Evolutionary conservation across 176 grass and related monocot genomes (phyloP), one percentile per base, ranked within the genome.

Genomic region (Eleusine coracana): DNA sequence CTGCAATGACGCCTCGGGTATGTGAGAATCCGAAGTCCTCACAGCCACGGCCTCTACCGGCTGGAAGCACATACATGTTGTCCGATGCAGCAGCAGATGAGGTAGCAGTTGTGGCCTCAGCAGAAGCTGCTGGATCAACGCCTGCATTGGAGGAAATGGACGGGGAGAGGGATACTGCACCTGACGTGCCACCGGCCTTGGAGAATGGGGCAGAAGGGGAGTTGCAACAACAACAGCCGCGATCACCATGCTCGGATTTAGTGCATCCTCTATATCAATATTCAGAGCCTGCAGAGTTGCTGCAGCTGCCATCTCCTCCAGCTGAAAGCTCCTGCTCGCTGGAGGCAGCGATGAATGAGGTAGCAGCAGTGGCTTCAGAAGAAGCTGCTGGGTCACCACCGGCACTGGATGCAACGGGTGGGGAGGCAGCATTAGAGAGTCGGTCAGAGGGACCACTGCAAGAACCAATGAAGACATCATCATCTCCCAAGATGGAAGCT

Each of bases 11-110:
- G 17, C 31, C 48, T 31, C 65, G 7, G 52, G 31, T 18, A 21
- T 70, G 70, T 85, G 82, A 81, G 18, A 74, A 79, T 74, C 66
- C n/a, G 15, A 68, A 68, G 59, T 39, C 44, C 10, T 6, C 68
- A 34, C n/a, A 67, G 17, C 69, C 51, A 11, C 29, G 17, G 15
- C 70, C 84, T 66, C 59, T 69, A n/a, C 75, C 7, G 18, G 60
- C 42, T 59, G 71, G 5, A 67, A 50, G 62, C 77, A 67, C 62
- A 67, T 11, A 36, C 10, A 16, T 46, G 17, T 79, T 21, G 11
- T 20, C 3, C 1, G 20, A 67, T 49, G 28, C 62, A 67, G 1
- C 1, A 31, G 27, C 34, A 27, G 77, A 68, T 68, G 46, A 54
- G 46, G 71, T 20, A 59, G 58, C 64, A 64, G 15, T 56, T 42